Evolutionary conservation across 805 yeast species (phyloP), one percentile per base, ranked within the genome.

Genomic region (Starmerella bombi): DNA sequence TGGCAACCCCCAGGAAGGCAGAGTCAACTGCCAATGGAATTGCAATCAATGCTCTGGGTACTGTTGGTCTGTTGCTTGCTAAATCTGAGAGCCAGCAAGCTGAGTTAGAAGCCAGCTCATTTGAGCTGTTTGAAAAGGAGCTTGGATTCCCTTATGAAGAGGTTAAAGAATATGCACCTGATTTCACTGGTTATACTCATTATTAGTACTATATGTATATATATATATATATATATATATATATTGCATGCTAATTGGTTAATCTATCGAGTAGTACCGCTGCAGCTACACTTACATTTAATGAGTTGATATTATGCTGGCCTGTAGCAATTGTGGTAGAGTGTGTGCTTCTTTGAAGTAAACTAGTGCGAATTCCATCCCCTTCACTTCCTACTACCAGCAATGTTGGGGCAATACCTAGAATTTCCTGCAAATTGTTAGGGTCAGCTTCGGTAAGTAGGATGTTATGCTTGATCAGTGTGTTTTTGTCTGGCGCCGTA

Each of bases 201-300:
- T 50, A 50, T 42, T 50, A 36, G 14, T 28, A 7, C 12, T 23
- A 8, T 23, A 21, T 34, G 20, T 23, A 34, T 19, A 34, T 34
- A 22, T n/a, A n/a, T n/a, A n/a, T n/a, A n/a, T n/a, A n/a, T n/a
- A n/a, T n/a, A n/a, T n/a, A n/a, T n/a, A n/a, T n/a, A n/a, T n/a
- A n/a, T n/a, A n/a, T n/a, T n/a, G n/a, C n/a, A n/a, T n/a, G n/a
- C 27, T 7, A 23, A 23, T 23, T 23, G 27, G 12, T 23, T n/a
- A n/a, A n/a, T 23, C 27, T 23, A 12, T 23, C 27, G 5, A 83
- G 61, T 36, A 85, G 55, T 22, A 85, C 54, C 1, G 86, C 91
- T 1, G 86, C 71, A 1, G 96, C 95, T 7, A 85, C 94, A 55
- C 91, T 81, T 25, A 83, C 96, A 55, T 85, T 85, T 53, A 85